Conservation (phyloP, 768 basidiomycete genomes). For the Mycena crocata region DNA sequence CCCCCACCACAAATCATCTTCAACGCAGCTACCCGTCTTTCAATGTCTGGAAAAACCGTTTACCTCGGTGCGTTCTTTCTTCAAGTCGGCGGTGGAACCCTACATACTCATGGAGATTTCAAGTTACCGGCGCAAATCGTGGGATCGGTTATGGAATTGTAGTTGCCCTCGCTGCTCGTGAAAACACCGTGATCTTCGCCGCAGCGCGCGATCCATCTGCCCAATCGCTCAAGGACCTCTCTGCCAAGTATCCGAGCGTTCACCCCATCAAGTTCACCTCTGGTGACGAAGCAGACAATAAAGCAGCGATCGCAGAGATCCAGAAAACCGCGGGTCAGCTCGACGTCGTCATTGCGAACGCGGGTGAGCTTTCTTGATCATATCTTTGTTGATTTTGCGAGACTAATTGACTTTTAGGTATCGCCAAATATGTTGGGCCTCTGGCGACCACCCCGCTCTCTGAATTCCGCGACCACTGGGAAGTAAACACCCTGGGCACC, state of each 20-base stretch:
- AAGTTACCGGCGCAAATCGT: conserved; percentile 15
- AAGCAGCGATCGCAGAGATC: conserved; percentile 11
- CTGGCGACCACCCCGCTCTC: not conserved
- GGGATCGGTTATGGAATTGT: conserved; percentile 14
- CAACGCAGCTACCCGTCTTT: no score
- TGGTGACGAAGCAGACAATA: conserved; percentile 2
- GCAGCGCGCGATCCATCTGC: not conserved
- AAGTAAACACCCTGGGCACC: conserved; percentile 15
- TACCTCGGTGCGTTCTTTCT: no score
- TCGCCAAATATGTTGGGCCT: not conserved
- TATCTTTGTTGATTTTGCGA: no score
- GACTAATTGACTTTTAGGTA: not conserved
- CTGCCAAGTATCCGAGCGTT: not conserved
- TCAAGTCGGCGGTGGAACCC: no score
- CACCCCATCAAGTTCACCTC: conserved; percentile 10
- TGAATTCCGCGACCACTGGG: conserved; percentile 2
- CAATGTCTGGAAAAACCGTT: no score
- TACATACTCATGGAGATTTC: no score
- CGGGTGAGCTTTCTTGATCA: not conserved
- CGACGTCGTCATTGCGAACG: conserved; percentile 15
- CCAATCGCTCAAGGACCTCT: conserved; percentile 1
- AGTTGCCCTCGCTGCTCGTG: not conserved
- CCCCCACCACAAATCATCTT: no score
- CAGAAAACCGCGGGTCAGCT: conserved; percentile 2
- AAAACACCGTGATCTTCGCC: not conserved